These are phyloP conservation scores for Populus simonii DNA, from an alignment of 345 rosid genomes.

Conservation along the genomic window DNA sequence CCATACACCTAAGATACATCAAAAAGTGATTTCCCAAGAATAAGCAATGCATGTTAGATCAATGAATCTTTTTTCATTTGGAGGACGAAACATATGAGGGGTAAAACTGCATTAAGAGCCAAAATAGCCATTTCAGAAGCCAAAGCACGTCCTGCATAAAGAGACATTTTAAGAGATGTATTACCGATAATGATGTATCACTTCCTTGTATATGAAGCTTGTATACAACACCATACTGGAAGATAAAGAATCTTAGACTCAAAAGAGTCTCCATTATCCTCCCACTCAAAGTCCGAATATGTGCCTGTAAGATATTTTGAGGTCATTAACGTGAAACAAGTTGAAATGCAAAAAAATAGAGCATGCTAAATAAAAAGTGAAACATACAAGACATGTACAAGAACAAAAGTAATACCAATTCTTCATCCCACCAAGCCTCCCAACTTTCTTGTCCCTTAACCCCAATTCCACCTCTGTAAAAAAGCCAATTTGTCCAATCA, in stretches of 20 bases:
- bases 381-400: not conserved
- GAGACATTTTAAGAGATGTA: not conserved
- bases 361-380: not conserved
- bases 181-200: constrained; percentile 68
- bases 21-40: not conserved
- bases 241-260: constrained; percentile 80
- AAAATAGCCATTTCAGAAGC: not conserved
- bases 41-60: not conserved
- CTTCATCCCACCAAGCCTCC: constrained; percentile 99
- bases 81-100: not conserved
- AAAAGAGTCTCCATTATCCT: constrained; percentile 85
- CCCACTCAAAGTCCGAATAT: constrained; percentile 77
- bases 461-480: constrained; percentile 98
- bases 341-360: not conserved
- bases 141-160: not conserved
- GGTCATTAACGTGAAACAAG: constrained; percentile 2
- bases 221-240: constrained; percentile 94
- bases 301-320: constrained; percentile 49
- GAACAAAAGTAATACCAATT: constrained; percentile 55
- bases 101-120: not conserved
- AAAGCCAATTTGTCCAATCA: constrained; percentile 99
- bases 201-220: constrained; percentile 57
- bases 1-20: constrained; percentile 61
- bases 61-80: not conserved
- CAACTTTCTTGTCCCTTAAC: constrained; percentile 98